Evolutionary conservation across 306 rosid genomes (phyloP).

Genomic region (Senna tora): DNA sequence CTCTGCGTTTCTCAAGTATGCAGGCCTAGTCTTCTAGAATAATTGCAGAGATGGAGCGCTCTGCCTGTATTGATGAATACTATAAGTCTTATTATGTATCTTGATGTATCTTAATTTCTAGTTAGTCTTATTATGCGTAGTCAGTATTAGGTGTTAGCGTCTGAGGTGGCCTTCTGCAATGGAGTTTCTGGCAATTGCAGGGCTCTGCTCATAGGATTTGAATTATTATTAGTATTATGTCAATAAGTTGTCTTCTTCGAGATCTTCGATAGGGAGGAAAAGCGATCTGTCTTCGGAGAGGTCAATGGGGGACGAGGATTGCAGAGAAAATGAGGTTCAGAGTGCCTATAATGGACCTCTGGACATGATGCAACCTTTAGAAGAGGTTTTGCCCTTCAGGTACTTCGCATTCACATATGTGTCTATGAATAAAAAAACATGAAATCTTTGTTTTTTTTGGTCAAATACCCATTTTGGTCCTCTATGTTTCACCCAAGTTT

Average conservation of each 20-base stretch:
- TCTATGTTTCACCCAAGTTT: too few relatives aligned
- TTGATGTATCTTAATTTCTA: slow-evolving; percentile 7
- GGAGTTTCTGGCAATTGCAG: slow-evolving; percentile 82
- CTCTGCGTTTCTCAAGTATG: too few relatives aligned
- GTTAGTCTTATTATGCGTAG: background rate
- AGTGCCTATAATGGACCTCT: slow-evolving; percentile 64
- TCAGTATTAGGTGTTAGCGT: slow-evolving; percentile 14
- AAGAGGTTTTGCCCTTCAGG: slow-evolving; percentile 77
- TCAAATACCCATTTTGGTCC: too few relatives aligned
- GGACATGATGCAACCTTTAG: slow-evolving; percentile 69
- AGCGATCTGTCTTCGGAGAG: slow-evolving; percentile 58
- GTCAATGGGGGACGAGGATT: slow-evolving; percentile 51
- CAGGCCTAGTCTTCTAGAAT: too few relatives aligned
- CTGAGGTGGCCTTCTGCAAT: slow-evolving; percentile 63
- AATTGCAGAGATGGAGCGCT: too few relatives aligned
- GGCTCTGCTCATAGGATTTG: slow-evolving; percentile 36
- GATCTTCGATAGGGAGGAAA: slow-evolving; percentile 81
- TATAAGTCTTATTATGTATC: too few relatives aligned
- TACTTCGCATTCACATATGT: background rate
- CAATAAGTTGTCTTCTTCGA: slow-evolving; percentile 53
- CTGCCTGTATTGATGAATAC: too few relatives aligned
- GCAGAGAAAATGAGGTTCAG: slow-evolving; percentile 60
- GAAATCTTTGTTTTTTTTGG: too few relatives aligned
- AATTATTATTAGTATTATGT: slow-evolving; percentile 28
- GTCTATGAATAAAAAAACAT: background rate